phyloP scores from a whole-genome alignment of 148 eudicot species.

The Cornus suecica region DNA sequence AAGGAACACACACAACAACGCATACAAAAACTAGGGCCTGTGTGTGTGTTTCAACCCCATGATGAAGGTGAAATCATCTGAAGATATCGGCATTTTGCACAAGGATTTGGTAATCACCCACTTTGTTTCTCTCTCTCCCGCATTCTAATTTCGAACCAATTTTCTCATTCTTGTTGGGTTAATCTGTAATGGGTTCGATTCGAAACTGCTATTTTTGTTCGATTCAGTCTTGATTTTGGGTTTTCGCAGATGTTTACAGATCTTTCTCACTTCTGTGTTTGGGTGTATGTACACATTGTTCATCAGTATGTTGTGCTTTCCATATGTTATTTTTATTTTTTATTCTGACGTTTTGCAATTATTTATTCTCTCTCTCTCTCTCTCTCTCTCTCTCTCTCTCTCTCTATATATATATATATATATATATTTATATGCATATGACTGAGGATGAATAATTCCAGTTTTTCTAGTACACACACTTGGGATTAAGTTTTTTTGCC shows the following conservation, averaged over 20 bases:
- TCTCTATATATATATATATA: too few relatives aligned
- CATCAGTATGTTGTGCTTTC: neutral
- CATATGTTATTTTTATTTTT: neutral
- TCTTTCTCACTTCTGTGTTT: neutral
- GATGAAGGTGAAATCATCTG: conserved; percentile 25
- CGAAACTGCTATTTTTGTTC: neutral
- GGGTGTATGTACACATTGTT: neutral
- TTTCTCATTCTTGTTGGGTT: neutral
- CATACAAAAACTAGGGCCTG: neutral
- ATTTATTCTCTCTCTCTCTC: too few relatives aligned
- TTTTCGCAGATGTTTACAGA: neutral
- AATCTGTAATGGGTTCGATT: neutral
- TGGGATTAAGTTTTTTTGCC: neutral
- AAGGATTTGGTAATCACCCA: conserved; percentile 25
- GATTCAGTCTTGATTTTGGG: neutral
- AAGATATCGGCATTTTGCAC: conserved; percentile 27
- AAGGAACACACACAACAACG: neutral
- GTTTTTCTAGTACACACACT: neutral
- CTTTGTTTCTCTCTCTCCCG: neutral
- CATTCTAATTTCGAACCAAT: neutral
- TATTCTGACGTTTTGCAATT: neutral
- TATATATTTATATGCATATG: neutral
- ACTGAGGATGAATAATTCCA: neutral
- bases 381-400: too few relatives aligned
- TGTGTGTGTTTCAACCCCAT: neutral